These are phyloP conservation scores for Ascochyta fabae DNA, from an alignment of 2,329 filamentous ascomycete genomes.

Conservation along the genomic window DNA sequence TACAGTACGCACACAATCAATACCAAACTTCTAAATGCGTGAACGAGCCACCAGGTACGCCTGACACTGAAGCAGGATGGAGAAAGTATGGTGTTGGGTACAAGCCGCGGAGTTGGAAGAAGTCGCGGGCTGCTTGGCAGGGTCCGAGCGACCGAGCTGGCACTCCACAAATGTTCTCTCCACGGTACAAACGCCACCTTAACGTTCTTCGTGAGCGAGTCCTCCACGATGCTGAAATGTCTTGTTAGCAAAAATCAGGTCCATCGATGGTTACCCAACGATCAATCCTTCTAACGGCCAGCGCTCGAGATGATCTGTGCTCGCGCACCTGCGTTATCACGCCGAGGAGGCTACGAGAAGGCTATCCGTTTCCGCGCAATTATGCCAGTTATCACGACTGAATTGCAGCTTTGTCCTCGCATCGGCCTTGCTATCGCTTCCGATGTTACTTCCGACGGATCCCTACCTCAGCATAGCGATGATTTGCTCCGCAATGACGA, in stretches of 20 bases:
- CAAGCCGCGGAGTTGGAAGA: background rate
- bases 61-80: background rate
- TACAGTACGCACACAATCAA: background rate
- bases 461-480: background rate
- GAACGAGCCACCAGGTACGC: background rate
- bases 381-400: background rate
- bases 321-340: background rate
- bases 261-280: too few relatives aligned
- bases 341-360: background rate
- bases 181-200: too few relatives aligned
- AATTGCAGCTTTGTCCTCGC: background rate
- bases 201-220: too few relatives aligned
- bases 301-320: background rate
- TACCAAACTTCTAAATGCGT: background rate
- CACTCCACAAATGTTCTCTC: too few relatives aligned
- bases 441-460: conserved; percentile 16
- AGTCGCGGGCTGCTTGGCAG: background rate
- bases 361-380: background rate
- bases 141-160: background rate
- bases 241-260: too few relatives aligned
- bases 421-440: conserved; percentile 7
- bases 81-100: background rate
- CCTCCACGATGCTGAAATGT: too few relatives aligned
- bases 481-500: conserved; percentile 18
- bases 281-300: too few relatives aligned